A percentile compares a stretch with the other conserved stretches of the same genome.
phyloP scores from a whole-genome alignment of 129 eudicot genomes.

The Centrapalus pauciflorus region DNA sequence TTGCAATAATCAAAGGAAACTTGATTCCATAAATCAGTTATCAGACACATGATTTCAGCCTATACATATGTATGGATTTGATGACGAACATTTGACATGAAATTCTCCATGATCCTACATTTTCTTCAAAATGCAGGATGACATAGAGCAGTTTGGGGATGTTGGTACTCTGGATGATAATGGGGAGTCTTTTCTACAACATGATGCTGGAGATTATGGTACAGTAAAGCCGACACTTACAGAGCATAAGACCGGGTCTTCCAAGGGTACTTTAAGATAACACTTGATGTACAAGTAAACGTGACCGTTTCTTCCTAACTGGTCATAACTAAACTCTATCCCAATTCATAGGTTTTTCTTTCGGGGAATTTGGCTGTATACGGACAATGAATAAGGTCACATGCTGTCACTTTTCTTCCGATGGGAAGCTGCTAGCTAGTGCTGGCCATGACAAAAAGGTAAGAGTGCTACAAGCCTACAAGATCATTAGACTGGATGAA shows the following conservation, averaged over 20 bases:
- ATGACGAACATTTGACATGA: slow-evolving; percentile 1
- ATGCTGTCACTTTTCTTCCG: slow-evolving; percentile 95
- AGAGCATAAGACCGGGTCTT: slow-evolving; percentile 68
- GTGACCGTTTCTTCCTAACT: background rate
- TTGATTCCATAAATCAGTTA: slow-evolving; percentile 4
- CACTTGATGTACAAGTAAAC: background rate
- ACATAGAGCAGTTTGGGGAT: slow-evolving; percentile 83
- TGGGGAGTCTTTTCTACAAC: slow-evolving; percentile 86
- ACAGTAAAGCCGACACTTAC: slow-evolving; percentile 71
- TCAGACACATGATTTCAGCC: slow-evolving; percentile 5
- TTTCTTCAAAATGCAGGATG: slow-evolving; percentile 61
- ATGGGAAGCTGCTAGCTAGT: slow-evolving; percentile 95
- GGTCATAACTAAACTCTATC: background rate
- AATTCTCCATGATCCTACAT: slow-evolving; percentile 17
- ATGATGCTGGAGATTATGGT: slow-evolving; percentile 92
- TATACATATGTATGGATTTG: background rate
- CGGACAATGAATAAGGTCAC: slow-evolving; percentile 89
- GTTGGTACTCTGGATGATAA: slow-evolving; percentile 73
- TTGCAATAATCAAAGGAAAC: background rate
- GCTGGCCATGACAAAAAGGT: slow-evolving; percentile 99
- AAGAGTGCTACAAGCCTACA: background rate
- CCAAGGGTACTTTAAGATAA: slow-evolving; percentile 50
- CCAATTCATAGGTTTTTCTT: slow-evolving; percentile 80
- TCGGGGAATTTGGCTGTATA: slow-evolving; percentile 86
- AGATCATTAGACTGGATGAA: background rate